These are phyloP conservation scores for Colletotrichum somersetense DNA, from an alignment of 2,329 filamentous ascomycete genomes.

Conservation along the genomic window DNA sequence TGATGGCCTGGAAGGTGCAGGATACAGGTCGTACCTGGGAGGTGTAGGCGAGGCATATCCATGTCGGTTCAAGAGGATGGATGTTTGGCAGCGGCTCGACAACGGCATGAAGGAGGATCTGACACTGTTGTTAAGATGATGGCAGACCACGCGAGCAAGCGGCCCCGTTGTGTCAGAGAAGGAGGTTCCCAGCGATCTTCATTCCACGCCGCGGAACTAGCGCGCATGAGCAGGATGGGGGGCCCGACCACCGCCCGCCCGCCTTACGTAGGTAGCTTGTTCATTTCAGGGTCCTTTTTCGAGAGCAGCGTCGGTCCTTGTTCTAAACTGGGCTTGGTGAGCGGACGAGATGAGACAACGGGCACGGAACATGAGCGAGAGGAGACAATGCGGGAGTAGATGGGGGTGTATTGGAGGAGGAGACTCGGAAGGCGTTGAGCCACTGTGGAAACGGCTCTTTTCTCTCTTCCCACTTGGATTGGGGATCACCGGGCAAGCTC, in stretches of 20 bases:
- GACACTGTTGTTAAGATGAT: not conserved
- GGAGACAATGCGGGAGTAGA: conserved; percentile 13
- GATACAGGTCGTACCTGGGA: not conserved
- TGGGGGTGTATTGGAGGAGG: not conserved
- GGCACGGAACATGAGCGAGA: conserved; percentile 19
- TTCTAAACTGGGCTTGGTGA: conserved; percentile 14
- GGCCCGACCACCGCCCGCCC: conserved; percentile 9
- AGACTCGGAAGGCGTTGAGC: conserved; percentile 22
- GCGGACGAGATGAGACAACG: conserved; percentile 12
- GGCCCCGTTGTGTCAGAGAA: conserved; percentile 12
- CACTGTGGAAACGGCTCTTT: conserved; percentile 27
- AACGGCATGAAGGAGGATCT: conserved; percentile 18
- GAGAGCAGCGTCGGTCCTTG: conserved; percentile 26
- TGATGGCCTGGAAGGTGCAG: conserved; percentile 18
- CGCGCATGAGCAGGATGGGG: conserved; percentile 9
- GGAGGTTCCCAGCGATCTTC: conserved; percentile 34
- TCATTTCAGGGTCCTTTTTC: conserved; percentile 39
- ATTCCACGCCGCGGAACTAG: conserved; percentile 26
- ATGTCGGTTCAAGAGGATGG: not conserved
- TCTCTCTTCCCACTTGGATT: not conserved
- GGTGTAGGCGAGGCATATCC: conserved; percentile 3
- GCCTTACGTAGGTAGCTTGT: conserved; percentile 23
- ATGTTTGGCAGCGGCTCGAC: conserved; percentile 27
- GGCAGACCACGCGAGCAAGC: conserved; percentile 31
- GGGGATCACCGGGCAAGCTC: not conserved